Evolutionary conservation across 2,329 filamentous ascomycete genomes (phyloP).

Genomic region (Orbilia ellipsospora): DNA sequence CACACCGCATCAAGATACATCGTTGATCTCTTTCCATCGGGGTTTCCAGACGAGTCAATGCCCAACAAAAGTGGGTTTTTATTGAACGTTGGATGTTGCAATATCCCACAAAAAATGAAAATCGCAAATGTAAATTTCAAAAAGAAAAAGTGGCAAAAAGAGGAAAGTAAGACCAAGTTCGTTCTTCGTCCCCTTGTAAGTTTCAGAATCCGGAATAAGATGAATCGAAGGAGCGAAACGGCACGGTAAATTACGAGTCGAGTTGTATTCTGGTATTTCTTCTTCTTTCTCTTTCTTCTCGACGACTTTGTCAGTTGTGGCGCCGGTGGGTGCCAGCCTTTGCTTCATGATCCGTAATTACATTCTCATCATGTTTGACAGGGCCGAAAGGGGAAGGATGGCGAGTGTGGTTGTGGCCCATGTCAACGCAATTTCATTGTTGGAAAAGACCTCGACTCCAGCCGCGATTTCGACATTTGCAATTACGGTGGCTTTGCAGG

Average conservation of each 20-base stretch:
- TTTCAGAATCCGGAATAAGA: constrained; percentile 53
- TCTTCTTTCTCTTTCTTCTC: not conserved
- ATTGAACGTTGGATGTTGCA: no score
- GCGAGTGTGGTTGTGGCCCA: constrained; percentile 2
- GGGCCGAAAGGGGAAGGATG: not conserved
- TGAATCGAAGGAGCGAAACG: constrained; percentile 35
- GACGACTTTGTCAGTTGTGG: not conserved
- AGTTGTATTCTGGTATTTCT: not conserved
- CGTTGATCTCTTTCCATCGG: not conserved
- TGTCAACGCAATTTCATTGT: constrained; percentile 15
- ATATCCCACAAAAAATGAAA: not conserved
- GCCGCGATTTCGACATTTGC: constrained; percentile 20
- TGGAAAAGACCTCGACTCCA: not conserved
- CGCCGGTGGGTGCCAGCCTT: constrained; percentile 18
- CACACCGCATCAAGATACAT: not conserved
- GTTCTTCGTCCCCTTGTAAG: constrained; percentile 33
- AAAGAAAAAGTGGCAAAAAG: not conserved
- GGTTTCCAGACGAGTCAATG: not conserved
- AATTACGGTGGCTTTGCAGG: constrained; percentile 9
- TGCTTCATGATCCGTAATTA: constrained; percentile 34
- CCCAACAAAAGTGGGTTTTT: not conserved
- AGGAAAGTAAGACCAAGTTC: no score
- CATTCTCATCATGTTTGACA: constrained; percentile 20
- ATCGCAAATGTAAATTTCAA: not conserved
- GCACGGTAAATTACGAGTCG: constrained; percentile 54